phyloP scores from a whole-genome alignment of 2,329 filamentous ascomycete species.

The Ophiostoma piceae region DNA sequence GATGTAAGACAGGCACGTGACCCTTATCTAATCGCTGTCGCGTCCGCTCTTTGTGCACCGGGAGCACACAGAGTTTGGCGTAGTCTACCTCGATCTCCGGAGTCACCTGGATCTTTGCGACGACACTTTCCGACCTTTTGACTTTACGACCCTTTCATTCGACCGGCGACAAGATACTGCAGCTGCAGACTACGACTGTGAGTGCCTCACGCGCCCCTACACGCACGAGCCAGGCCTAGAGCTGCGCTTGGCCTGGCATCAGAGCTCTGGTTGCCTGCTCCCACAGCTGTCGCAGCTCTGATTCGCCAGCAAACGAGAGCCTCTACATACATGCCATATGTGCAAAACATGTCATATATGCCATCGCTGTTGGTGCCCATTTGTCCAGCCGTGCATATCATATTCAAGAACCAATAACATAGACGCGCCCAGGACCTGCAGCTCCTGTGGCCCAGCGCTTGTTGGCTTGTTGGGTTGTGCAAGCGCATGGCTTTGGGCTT shows the following conservation, averaged over 20 bases:
- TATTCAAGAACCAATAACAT: not conserved
- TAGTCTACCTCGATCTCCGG: slow-evolving; percentile 19
- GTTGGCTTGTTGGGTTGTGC: not conserved
- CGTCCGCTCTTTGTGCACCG: slow-evolving; percentile 15
- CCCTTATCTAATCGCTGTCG: slow-evolving; percentile 23
- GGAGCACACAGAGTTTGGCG: slow-evolving; percentile 23
- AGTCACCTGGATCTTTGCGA: slow-evolving; percentile 11
- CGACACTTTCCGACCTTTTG: not conserved
- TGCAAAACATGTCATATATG: not conserved
- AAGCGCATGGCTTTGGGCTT: slow-evolving; percentile 6
- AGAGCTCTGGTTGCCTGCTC: not conserved
- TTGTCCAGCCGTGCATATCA: not conserved
- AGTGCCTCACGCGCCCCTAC: not conserved
- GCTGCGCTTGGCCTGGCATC: not conserved
- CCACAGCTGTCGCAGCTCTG: not conserved
- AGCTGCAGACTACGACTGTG: slow-evolving; percentile 1
- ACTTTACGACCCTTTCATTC: too few species aligned
- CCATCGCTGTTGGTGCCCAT: not conserved
- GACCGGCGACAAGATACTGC: not conserved
- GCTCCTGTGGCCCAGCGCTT: not conserved
- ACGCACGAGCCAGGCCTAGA: not conserved
- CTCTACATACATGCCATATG: not conserved
- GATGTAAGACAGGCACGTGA: slow-evolving; percentile 19
- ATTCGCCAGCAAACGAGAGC: not conserved
- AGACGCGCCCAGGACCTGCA: not conserved